Conservation (phyloP, 2,329 filamentous ascomycete species). For the Phymatotrichopsis omnivora region DNA sequence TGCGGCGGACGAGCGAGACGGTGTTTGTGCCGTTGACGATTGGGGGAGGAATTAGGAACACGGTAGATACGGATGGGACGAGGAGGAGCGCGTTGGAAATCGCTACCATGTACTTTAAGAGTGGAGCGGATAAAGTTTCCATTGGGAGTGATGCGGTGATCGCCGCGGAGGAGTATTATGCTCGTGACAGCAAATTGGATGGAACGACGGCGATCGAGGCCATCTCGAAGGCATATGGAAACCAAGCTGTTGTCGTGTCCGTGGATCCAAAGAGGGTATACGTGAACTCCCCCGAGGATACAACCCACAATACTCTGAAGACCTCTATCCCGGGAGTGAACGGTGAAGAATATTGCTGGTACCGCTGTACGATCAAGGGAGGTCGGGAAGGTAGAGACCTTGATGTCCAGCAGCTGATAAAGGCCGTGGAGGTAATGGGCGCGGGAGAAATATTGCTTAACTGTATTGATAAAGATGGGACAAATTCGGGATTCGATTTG, state of each 20-base stretch:
- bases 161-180: constrained; percentile 85
- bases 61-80: constrained; percentile 76
- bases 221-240: constrained; percentile 86
- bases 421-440: constrained; percentile 91
- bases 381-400: constrained; percentile 89
- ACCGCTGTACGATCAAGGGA: constrained; percentile 93
- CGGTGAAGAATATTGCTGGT: constrained; percentile 83
- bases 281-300: constrained; percentile 57
- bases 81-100: constrained; percentile 84
- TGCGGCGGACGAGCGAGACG: constrained; percentile 73
- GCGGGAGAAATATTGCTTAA: constrained; percentile 90
- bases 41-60: constrained; percentile 90
- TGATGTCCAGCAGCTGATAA: constrained; percentile 78
- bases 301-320: constrained; percentile 62
- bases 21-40: constrained; percentile 96
- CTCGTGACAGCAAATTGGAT: constrained; percentile 54
- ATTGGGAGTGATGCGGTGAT: constrained; percentile 91
- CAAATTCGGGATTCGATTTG: constrained; percentile 86
- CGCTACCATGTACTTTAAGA: constrained; percentile 94
- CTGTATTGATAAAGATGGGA: constrained; percentile 95
- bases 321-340: constrained; percentile 60
- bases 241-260: constrained; percentile 91
- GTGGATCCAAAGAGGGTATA: constrained; percentile 91
- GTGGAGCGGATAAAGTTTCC: constrained; percentile 92
- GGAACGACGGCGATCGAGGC: constrained; percentile 90